Evolutionary conservation across 805 yeast species (phyloP).

Genomic region (Hanseniaspora guilliermondii): DNA sequence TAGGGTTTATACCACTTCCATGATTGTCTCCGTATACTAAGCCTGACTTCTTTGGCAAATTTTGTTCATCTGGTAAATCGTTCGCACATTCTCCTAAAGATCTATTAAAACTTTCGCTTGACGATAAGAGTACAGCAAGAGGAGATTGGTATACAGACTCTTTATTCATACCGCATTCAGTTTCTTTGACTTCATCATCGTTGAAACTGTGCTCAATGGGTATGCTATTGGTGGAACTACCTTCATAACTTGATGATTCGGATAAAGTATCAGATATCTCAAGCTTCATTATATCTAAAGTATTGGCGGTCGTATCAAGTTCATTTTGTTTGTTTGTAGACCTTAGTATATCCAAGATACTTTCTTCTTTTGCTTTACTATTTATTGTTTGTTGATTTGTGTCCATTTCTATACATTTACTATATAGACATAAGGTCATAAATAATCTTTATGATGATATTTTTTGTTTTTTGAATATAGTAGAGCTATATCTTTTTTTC

Average conservation of each 20-base stretch:
- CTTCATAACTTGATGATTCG: not conserved
- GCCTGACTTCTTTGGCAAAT: not conserved
- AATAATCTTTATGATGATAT: no score
- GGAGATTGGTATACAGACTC: conserved; percentile 17
- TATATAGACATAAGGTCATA: not conserved
- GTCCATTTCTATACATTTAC: not conserved
- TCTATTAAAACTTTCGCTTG: conserved; percentile 14
- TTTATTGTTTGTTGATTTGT: not conserved
- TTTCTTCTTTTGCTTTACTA: not conserved
- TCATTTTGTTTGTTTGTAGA: not conserved
- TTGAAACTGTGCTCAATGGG: not conserved
- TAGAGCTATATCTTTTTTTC: no score
- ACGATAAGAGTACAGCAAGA: conserved; percentile 10
- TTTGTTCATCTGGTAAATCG: not conserved
- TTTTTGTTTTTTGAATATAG: no score
- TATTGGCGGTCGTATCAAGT: not conserved
- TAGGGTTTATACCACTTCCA: not conserved
- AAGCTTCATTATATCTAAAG: not conserved
- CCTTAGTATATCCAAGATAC: not conserved
- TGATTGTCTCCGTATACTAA: no score
- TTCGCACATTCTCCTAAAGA: not conserved
- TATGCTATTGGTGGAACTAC: not conserved
- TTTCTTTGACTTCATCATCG: not conserved
- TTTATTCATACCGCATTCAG: not conserved
- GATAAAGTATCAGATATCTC: not conserved